Conservation (phyloP, 2,329 filamentous ascomycete species). For the Thelonectria olida region DNA sequence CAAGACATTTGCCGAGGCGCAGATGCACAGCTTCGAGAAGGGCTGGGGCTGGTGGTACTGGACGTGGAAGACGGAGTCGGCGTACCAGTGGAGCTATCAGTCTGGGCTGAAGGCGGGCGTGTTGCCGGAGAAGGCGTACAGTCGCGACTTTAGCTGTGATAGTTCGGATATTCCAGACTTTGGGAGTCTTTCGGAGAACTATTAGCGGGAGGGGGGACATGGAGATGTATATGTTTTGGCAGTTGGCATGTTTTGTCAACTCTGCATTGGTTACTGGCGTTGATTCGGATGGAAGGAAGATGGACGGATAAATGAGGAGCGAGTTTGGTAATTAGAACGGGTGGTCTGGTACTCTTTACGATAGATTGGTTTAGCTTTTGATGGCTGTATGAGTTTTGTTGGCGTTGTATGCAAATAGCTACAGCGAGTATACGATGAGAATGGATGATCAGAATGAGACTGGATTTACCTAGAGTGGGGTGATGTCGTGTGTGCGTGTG, state of each 20-base stretch:
- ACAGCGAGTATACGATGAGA: background rate
- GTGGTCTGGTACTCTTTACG: background rate
- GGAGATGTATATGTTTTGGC: background rate
- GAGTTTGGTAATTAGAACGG: background rate
- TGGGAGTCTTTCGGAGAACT: slow-evolving; percentile 60
- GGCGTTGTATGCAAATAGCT: background rate
- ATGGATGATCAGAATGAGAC: too few species aligned
- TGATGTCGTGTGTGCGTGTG: too few species aligned
- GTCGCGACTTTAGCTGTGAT: slow-evolving; percentile 75
- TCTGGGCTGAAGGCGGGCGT: slow-evolving; percentile 80
- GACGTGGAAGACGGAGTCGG: slow-evolving; percentile 93
- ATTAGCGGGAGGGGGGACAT: slow-evolving; percentile 35
- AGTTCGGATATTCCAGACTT: slow-evolving; percentile 64
- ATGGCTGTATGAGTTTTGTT: background rate
- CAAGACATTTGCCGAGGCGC: slow-evolving; percentile 89
- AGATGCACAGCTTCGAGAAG: slow-evolving; percentile 93
- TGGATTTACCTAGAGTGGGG: too few species aligned
- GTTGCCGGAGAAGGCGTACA: slow-evolving; percentile 78
- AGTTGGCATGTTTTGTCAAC: background rate
- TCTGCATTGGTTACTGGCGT: background rate
- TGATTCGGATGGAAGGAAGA: background rate
- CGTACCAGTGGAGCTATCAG: slow-evolving; percentile 93
- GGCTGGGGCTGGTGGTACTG: slow-evolving; percentile 99
- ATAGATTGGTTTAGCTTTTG: slow-evolving; percentile 2
- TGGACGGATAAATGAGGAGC: background rate